These are phyloP conservation scores for Neurospora sp. DNA, from an alignment of 495 filamentous ascomycete species.

Conservation along the genomic window DNA sequence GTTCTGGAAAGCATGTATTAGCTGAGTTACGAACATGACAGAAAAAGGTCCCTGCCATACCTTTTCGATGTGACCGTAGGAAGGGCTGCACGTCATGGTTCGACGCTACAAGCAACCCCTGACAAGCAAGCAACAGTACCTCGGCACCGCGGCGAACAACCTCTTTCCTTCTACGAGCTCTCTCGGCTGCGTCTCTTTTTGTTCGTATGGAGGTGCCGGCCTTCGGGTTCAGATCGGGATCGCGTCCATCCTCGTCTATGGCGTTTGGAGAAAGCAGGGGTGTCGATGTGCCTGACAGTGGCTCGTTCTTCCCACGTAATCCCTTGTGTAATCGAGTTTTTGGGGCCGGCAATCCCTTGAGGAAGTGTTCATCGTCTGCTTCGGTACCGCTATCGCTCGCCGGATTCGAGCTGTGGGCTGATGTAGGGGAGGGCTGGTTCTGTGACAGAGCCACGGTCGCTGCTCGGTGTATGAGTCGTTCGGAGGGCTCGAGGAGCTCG, in stretches of 20 bases:
- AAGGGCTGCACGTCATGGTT: constrained; percentile 22
- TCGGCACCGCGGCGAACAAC: constrained; percentile 34
- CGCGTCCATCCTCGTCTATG: constrained; percentile 42
- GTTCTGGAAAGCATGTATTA: constrained; percentile 12
- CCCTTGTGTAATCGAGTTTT: constrained; percentile 64
- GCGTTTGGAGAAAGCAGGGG: constrained; percentile 50
- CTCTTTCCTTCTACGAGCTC: constrained; percentile 33
- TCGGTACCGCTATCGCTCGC: constrained; percentile 85
- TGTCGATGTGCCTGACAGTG: constrained; percentile 39
- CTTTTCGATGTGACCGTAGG: constrained; percentile 11
- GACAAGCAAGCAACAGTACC: constrained; percentile 31
- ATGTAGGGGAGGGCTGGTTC: constrained; percentile 11
- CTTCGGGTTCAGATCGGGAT: not conserved
- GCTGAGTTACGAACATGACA: not conserved
- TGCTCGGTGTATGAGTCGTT: constrained; percentile 14
- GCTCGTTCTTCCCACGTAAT: constrained; percentile 44
- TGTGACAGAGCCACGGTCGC: not conserved
- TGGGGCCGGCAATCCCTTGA: constrained; percentile 74
- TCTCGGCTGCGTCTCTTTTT: constrained; percentile 22
- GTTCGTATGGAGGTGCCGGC: not conserved
- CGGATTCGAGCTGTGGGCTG: constrained; percentile 39
- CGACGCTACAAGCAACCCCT: constrained; percentile 26
- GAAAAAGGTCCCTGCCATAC: too few relatives aligned
- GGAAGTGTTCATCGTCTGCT: constrained; percentile 76
- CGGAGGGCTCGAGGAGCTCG: constrained; percentile 38